Evolutionary conservation across 1,284 basidiomycete species (phyloP).

Genomic region (Naganishia sp.): DNA sequence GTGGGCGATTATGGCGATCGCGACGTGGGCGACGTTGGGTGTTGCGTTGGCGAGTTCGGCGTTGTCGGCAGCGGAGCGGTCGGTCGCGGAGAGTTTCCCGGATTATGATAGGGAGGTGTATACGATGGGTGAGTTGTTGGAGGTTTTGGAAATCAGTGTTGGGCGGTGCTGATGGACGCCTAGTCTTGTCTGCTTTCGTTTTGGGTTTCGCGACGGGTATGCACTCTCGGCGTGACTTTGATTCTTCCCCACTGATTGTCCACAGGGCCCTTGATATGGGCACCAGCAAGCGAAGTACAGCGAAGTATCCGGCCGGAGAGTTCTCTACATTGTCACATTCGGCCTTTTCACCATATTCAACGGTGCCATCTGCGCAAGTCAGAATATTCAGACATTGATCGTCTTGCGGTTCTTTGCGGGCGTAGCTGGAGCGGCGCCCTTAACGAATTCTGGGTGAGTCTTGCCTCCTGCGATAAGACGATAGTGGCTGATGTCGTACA

Average conservation of each 20-base stretch:
- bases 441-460: conserved; percentile 58
- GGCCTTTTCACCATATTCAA: conserved; percentile 55
- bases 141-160: neutral
- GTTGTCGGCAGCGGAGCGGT: conserved; percentile 37
- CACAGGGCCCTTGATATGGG: conserved; percentile 40
- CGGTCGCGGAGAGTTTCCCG: conserved; percentile 34
- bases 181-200: conserved; percentile 38
- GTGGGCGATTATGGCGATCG: conserved; percentile 39
- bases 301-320: conserved; percentile 45
- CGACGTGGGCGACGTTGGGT: conserved; percentile 38
- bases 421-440: conserved; percentile 50
- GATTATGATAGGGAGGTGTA: conserved; percentile 35
- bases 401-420: conserved; percentile 56
- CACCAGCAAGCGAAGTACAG: conserved; percentile 42
- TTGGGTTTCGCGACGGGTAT: conserved; percentile 30
- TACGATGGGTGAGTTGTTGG: conserved; percentile 28
- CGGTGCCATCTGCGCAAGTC: conserved; percentile 50
- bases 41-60: conserved; percentile 39
- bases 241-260: too few relatives aligned
- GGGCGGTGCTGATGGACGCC: neutral
- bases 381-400: conserved; percentile 53
- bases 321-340: conserved; percentile 52
- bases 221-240: too few relatives aligned
- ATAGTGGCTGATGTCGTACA: neutral
- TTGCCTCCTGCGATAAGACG: too few relatives aligned